These are phyloP conservation scores for Thyridium curvatum DNA, from an alignment of 2,329 filamentous ascomycete genomes.

Conservation along the genomic window DNA sequence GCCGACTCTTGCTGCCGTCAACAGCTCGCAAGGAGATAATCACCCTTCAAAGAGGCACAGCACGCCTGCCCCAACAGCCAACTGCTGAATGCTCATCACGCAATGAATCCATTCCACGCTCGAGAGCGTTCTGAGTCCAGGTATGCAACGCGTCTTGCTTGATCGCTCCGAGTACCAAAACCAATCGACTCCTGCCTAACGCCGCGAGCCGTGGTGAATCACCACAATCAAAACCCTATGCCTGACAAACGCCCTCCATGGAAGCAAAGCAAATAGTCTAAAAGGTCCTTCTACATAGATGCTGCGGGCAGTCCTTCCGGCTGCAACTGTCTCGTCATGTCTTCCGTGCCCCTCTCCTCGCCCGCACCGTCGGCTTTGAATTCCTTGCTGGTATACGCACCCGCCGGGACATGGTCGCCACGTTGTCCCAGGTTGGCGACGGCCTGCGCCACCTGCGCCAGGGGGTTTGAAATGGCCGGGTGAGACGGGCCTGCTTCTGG, in stretches of 20 bases:
- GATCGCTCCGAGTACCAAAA: too few relatives aligned
- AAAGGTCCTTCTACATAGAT: constrained; percentile 19
- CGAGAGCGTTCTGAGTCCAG: too few relatives aligned
- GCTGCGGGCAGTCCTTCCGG: constrained; percentile 25
- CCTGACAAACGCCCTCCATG: neutral
- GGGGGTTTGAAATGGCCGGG: constrained; percentile 21
- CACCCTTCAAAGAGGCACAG: too few relatives aligned
- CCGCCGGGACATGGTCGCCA: constrained; percentile 8
- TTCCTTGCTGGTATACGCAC: constrained; percentile 17
- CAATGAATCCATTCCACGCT: too few relatives aligned
- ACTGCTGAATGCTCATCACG: too few relatives aligned
- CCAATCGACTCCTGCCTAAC: too few relatives aligned
- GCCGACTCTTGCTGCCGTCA: too few relatives aligned
- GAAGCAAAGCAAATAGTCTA: neutral
- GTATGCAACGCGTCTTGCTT: too few relatives aligned
- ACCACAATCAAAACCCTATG: neutral
- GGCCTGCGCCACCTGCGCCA: constrained; percentile 46
- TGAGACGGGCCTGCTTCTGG: constrained; percentile 4
- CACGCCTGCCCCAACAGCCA: too few relatives aligned
- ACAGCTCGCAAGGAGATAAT: too few relatives aligned
- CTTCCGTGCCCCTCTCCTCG: constrained; percentile 42
- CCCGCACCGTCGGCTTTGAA: constrained; percentile 31
- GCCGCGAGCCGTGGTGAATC: neutral
- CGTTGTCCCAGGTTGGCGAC: constrained; percentile 18
- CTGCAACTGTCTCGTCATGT: constrained; percentile 49